phyloP scores from a whole-genome alignment of 306 rosid genomes.

The Benincasa hispida region DNA sequence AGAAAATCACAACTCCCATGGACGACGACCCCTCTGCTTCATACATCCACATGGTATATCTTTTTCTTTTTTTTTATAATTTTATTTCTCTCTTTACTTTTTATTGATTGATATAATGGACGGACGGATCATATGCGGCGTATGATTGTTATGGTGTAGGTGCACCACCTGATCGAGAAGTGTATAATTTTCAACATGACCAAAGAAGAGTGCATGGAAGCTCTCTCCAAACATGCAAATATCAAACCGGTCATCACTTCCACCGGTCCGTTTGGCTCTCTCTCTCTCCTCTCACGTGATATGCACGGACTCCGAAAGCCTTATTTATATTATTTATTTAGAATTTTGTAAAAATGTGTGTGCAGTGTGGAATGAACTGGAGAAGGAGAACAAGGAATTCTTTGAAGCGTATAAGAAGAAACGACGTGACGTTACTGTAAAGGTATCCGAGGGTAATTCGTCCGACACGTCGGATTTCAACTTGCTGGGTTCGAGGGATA shows the following conservation, averaged over 20 bases:
- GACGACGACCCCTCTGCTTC: conserved; percentile 72
- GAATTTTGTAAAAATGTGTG: neutral
- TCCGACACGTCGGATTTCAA: neutral
- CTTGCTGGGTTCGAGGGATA: neutral
- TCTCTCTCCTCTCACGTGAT: neutral
- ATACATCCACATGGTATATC: conserved; percentile 63
- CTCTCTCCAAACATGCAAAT: conserved; percentile 83
- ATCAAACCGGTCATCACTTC: conserved; percentile 78
- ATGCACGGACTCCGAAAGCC: neutral
- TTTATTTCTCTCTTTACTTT: neutral
- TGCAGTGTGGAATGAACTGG: conserved; percentile 88
- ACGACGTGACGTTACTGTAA: neutral
- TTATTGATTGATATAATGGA: neutral
- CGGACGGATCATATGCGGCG: neutral
- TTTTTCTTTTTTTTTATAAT: neutral
- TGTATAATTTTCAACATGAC: conserved; percentile 80
- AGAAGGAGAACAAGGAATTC: conserved; percentile 89
- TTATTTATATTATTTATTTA: neutral
- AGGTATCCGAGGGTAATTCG: conserved; percentile 15
- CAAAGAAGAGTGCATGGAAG: conserved; percentile 95
- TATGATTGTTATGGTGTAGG: neutral
- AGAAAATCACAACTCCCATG: neutral
- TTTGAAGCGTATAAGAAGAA: conserved; percentile 48
- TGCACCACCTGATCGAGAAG: conserved; percentile 88
- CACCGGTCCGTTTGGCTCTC: conserved; percentile 53